Evolutionary conservation across 1,284 basidiomycete species (phyloP).

Genomic region (Rhodotorula sp.): DNA sequence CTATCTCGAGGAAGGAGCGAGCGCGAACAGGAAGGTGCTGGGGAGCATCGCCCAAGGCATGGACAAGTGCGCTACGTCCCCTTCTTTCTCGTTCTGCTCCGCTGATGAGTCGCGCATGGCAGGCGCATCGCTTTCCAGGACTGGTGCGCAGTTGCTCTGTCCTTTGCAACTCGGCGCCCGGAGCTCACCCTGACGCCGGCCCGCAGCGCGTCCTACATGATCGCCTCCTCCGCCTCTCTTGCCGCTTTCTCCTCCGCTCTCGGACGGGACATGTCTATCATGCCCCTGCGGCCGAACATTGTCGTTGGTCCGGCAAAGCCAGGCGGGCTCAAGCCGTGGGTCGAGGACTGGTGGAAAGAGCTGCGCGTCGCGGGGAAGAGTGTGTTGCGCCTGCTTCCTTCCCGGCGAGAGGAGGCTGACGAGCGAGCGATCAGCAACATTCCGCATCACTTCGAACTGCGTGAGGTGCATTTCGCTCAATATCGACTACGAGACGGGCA

Average conservation of each 20-base stretch:
- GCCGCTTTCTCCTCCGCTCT: constrained; percentile 3
- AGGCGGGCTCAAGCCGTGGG: constrained; percentile 15
- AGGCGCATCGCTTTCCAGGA: constrained; percentile 26
- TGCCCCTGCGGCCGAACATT: constrained; percentile 25
- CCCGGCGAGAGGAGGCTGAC: not conserved
- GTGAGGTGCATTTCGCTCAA: constrained; percentile 27
- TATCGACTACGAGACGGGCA: constrained; percentile 24
- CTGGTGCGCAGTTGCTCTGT: not conserved
- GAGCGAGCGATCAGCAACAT: not conserved
- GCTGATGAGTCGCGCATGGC: not conserved
- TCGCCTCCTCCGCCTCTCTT: constrained; percentile 24
- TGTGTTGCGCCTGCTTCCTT: not conserved
- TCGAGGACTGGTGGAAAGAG: constrained; percentile 25
- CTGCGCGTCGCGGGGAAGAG: constrained; percentile 1
- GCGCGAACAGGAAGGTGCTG: constrained; percentile 10
- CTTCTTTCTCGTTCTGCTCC: too few relatives aligned
- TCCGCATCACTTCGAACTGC: constrained; percentile 24
- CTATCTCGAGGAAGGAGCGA: constrained; percentile 1
- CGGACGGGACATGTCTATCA: constrained; percentile 15
- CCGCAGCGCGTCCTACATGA: constrained; percentile 24
- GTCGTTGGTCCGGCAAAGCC: not conserved
- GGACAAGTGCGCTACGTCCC: constrained; percentile 5
- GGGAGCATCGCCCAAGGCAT: constrained; percentile 6
- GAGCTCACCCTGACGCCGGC: too few relatives aligned
- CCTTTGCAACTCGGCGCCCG: not conserved